Evolutionary conservation across 331 rosid species (phyloP), one percentile per base, ranked within the genome.

Genomic region (Spiraea crenata): DNA sequence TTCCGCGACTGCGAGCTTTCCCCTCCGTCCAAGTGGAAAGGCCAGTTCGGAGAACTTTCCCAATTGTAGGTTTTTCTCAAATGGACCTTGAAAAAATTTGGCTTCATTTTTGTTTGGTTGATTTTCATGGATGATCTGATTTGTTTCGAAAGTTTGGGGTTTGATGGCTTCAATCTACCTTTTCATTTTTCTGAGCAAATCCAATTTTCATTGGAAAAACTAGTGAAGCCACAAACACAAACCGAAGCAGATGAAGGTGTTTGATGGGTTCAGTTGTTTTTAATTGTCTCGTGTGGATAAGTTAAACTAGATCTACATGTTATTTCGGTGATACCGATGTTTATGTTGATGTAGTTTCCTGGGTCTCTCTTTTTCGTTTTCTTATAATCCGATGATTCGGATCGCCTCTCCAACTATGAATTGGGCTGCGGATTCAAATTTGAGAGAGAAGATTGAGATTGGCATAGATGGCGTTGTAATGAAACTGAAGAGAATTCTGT

Each of bases 151-250:
- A 78, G 52, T 63, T 77, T 4, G 70, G n/a, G 57, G 41, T 67
- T 64, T 59, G 65, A 48, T 73, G 87, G 48, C 20, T 79, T 82
- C 57, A 81, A 82, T 87, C 84, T 75, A 54, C 25, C 54, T 37
- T 67, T 73, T 67, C 19, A 4, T 25, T 66, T 44, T 46, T 4
- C 8, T 11, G 37, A 35, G 52, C 39, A 52, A 71, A 19, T 66
- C 17, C 58, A 47, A 15, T 19, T 37, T 39, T 61, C 54, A 5
- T 68, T n/a, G n/a, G n/a, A n/a, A n/a, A n/a, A n/a, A n/a, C n/a
- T n/a, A 1, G 51, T 68, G 44, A 38, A 35, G 66, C 39, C 31
- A 10, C 57, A 35, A 65, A 39, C 47, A 16, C 25, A 50, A 73
- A 37, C 61, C n/a, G 48, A n/a, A n/a, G n/a, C n/a, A 19, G 20